A percentile compares a stretch with the other conserved stretches of the same genome.
These are phyloP conservation scores for Trichoderma brevicompactum DNA, from an alignment of 2,329 filamentous ascomycete species.

Conservation along the genomic window DNA sequence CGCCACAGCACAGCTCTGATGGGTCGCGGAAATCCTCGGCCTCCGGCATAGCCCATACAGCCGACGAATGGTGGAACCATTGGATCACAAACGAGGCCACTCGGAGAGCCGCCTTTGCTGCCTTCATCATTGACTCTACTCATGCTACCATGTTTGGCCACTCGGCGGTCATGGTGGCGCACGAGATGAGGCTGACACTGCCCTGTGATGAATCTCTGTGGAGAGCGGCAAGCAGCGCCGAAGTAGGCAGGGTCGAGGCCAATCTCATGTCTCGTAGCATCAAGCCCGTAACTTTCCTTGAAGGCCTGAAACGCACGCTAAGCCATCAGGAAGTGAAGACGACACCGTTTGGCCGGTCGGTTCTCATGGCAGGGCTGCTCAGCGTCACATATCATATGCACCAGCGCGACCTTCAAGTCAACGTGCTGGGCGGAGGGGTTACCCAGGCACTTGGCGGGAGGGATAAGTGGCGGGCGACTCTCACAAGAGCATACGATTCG, in stretches of 20 bases:
- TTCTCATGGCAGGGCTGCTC: slow-evolving; percentile 90
- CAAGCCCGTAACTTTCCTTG: slow-evolving; percentile 84
- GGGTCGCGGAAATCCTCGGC: slow-evolving; percentile 65
- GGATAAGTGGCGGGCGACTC: slow-evolving; percentile 85
- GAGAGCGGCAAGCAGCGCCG: slow-evolving; percentile 84
- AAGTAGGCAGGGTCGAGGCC: slow-evolving; percentile 82
- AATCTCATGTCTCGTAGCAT: slow-evolving; percentile 80
- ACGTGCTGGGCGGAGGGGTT: slow-evolving; percentile 74
- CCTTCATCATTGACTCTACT: slow-evolving; percentile 92
- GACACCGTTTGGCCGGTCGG: slow-evolving; percentile 89
- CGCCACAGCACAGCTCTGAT: slow-evolving; percentile 66
- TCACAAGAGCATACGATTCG: slow-evolving; percentile 87
- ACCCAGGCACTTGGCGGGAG: slow-evolving; percentile 79
- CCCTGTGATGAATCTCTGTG: slow-evolving; percentile 93
- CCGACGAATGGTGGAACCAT: slow-evolving; percentile 91
- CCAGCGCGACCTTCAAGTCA: slow-evolving; percentile 90
- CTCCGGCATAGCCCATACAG: slow-evolving; percentile 66
- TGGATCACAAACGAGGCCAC: slow-evolving; percentile 97
- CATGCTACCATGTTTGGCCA: slow-evolving; percentile 99
- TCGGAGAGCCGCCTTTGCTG: slow-evolving; percentile 85
- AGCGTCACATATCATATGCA: slow-evolving; percentile 99
- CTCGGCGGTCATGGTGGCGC: slow-evolving; percentile 93
- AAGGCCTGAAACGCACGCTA: slow-evolving; percentile 86
- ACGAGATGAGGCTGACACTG: slow-evolving; percentile 88
- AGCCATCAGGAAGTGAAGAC: slow-evolving; percentile 85